Evolutionary conservation across 164 flowering plant species (phyloP).

Genomic region (Kingdonia uniflora): DNA sequence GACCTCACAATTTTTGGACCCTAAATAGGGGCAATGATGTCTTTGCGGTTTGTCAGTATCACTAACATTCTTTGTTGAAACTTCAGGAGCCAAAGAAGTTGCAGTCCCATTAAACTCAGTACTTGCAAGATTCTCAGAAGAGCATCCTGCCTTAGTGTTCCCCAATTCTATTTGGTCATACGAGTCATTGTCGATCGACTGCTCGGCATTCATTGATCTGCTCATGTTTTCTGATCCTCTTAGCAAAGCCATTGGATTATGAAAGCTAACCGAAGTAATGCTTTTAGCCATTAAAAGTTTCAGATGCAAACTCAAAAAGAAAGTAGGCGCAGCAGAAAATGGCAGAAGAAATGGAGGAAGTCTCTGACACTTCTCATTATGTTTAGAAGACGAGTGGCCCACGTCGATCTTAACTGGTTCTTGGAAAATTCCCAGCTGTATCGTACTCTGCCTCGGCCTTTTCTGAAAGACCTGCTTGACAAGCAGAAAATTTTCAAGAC

Average conservation of each 20-base stretch:
- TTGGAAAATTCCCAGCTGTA: slow-evolving; percentile 18
- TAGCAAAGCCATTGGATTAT: slow-evolving; percentile 14
- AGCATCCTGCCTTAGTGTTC: slow-evolving; percentile 8
- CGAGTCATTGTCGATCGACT: slow-evolving; percentile 12
- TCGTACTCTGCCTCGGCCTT: slow-evolving; percentile 22
- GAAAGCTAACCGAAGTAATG: slow-evolving; percentile 26
- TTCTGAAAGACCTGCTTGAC: slow-evolving; percentile 26
- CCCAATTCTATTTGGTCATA: slow-evolving; percentile 11
- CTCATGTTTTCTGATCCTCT: slow-evolving; percentile 17
- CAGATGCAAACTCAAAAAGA: slow-evolving; percentile 61
- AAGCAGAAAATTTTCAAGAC: neutral
- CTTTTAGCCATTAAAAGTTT: slow-evolving; percentile 56
- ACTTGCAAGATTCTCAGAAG: slow-evolving; percentile 10
- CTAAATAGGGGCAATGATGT: slow-evolving; percentile 12
- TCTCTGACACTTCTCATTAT: slow-evolving; percentile 22
- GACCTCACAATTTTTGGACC: slow-evolving; percentile 10
- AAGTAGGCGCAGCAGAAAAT: slow-evolving; percentile 59
- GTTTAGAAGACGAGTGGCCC: slow-evolving; percentile 12
- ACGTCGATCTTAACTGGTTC: slow-evolving; percentile 20
- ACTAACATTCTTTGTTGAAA: slow-evolving; percentile 13
- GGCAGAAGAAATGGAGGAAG: slow-evolving; percentile 51
- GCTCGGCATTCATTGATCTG: slow-evolving; percentile 14
- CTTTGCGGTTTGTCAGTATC: slow-evolving; percentile 12
- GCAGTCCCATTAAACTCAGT: slow-evolving; percentile 12
- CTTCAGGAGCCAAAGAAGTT: slow-evolving; percentile 19